phyloP scores from a whole-genome alignment of 2,329 filamentous ascomycete genomes.

The Chaetomiaceae sp. region DNA sequence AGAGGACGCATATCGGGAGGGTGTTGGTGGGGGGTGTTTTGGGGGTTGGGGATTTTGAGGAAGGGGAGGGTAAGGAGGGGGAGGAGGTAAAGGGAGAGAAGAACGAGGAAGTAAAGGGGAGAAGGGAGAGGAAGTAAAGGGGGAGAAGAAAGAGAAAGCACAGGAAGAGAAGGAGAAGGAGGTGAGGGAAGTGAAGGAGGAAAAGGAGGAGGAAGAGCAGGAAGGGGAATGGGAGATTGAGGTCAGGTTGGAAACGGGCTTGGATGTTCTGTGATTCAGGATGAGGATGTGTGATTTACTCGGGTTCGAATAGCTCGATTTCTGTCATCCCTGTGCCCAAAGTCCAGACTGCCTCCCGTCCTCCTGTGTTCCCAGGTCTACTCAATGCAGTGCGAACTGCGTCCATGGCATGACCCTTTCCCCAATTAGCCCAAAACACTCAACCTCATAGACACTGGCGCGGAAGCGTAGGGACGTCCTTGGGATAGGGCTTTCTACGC shows the following conservation, averaged over 20 bases:
- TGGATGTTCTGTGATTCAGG: constrained; percentile 5
- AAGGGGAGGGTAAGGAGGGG: neutral
- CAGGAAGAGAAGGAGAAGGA: neutral
- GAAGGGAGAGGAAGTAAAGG: neutral
- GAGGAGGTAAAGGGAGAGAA: too few species aligned
- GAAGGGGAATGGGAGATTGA: constrained; percentile 1
- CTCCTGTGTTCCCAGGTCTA: neutral
- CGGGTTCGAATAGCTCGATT: neutral
- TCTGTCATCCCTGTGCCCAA: constrained; percentile 4
- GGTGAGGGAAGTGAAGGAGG: neutral
- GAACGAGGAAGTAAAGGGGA: neutral
- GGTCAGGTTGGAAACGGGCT: constrained; percentile 4
- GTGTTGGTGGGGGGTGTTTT: constrained; percentile 23
- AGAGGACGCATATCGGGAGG: constrained; percentile 23
- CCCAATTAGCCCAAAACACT: neutral
- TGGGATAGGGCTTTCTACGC: too few species aligned
- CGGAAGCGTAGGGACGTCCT: too few species aligned
- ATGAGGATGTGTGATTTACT: constrained; percentile 2
- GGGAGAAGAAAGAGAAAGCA: neutral
- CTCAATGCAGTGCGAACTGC: neutral
- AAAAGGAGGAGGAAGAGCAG: neutral
- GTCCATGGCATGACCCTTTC: neutral
- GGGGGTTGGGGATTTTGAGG: constrained; percentile 18
- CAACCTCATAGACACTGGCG: too few species aligned
- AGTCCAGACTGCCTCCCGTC: neutral